A percentile compares a stretch with the other conserved stretches of the same genome.
Conservation (phyloP, 495 filamentous ascomycete species). For the Chaetomidium leptoderma region DNA sequence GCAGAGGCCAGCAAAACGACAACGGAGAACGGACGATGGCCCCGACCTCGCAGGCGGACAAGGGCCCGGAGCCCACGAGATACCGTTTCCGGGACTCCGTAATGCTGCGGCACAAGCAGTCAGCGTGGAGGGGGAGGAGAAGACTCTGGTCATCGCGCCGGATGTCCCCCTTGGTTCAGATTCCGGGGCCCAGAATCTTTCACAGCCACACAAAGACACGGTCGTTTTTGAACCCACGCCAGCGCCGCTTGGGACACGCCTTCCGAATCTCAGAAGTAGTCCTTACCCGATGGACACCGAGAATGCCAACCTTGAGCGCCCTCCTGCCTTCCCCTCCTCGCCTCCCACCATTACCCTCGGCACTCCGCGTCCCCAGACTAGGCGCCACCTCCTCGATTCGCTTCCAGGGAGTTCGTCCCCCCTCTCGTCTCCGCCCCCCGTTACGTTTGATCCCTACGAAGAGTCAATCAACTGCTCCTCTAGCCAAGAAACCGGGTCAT, state of each 20-base stretch:
- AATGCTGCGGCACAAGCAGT: not conserved
- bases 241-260: no score
- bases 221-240: no score
- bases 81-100: conserved; percentile 3
- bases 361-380: conserved; percentile 1
- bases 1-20: conserved; percentile 43
- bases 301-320: not conserved
- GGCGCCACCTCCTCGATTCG: conserved; percentile 3
- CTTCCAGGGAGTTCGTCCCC: conserved; percentile 38
- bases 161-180: not conserved
- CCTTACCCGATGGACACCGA: not conserved
- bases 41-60: not conserved
- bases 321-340: conserved; percentile 16
- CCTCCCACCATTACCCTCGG: conserved; percentile 25
- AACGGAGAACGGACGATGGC: conserved; percentile 30
- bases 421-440: conserved; percentile 44
- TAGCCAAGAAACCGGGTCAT: conserved; percentile 23
- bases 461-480: conserved; percentile 33
- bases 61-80: not conserved
- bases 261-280: not conserved
- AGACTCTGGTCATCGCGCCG: not conserved
- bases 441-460: conserved; percentile 44
- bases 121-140: not conserved
- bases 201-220: no score
- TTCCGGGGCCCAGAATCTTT: no score